Evolutionary conservation across 331 rosid genomes (phyloP), one percentile per base, ranked within the genome.

Genomic region (Cydonia oblonga): DNA sequence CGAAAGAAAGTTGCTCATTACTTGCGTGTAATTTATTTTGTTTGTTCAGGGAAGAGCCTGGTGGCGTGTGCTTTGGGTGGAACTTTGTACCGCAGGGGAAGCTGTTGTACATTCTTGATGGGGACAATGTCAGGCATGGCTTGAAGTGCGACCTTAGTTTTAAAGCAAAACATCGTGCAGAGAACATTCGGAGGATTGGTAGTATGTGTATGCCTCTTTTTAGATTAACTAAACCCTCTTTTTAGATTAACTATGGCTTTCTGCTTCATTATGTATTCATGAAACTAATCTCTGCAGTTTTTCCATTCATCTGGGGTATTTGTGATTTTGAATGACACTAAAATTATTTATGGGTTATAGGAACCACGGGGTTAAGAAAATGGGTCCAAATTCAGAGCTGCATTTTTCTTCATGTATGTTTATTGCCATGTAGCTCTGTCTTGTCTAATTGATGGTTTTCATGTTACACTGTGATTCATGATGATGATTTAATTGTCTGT

Each of bases 61-160:
- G 83, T 84, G 79, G 88, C 80, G 4, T 81, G 85, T 80, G 81
- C 88, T 73, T 75, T 84, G 83, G 72, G 75, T 78, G 79, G 80
- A 64, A 64, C 25, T 49, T 81, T 84, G 76, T 59, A 78, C 69
- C 18, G 49, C 23, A 78, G 51, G 61, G 83, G 88, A 84, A 81
- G 79, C 67, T 84, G 51, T 72, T 73, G 14, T 81, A 84, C 52
- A 29, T 84, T 54, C 80, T 84, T 24, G 88, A 84, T 66, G 87
- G 87, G 24, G 87, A 84, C 67, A 84, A 84, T 78, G 83, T 84
- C 46, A 75, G 87, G 85, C 87, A 84, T 64, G 87, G 87, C 44
- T 59, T 84, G 71, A 84, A 84, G 53, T 64, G 79, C 4, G 85
- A 81, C 64, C 87, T 84, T 52, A 66, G 85, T 63, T 84, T 84